Percentiles rank a stretch among this genome's conserved stretches.
Evolutionary conservation across 495 filamentous ascomycete genomes (phyloP).

Genomic region (Zalerion maritima): DNA sequence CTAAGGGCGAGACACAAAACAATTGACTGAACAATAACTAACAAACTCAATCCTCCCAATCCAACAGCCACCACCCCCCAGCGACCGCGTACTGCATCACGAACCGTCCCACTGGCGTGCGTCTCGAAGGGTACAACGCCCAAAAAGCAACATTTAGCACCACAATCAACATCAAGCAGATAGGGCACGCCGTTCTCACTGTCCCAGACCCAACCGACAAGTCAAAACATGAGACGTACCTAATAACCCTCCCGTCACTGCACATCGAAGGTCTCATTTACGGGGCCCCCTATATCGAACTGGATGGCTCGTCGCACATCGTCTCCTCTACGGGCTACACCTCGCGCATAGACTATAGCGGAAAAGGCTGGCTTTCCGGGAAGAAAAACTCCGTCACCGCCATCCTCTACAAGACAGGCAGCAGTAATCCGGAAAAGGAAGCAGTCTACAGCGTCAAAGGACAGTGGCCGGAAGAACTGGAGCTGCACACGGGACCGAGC

Average conservation of each 20-base stretch:
- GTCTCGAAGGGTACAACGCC: constrained; percentile 92
- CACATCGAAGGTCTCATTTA: constrained; percentile 92
- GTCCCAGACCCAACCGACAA: constrained; percentile 39
- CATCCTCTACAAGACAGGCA: constrained; percentile 54
- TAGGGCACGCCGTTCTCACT: constrained; percentile 81
- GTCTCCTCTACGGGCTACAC: constrained; percentile 73
- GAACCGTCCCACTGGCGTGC: constrained; percentile 70
- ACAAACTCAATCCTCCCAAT: too few species aligned
- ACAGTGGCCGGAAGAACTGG: constrained; percentile 80
- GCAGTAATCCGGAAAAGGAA: constrained; percentile 72
- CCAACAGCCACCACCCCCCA: constrained; percentile 79
- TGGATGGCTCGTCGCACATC: constrained; percentile 72
- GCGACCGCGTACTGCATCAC: constrained; percentile 87
- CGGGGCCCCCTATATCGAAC: constrained; percentile 79
- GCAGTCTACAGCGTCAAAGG: constrained; percentile 75
- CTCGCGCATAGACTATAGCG: constrained; percentile 84
- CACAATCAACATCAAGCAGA: constrained; percentile 90
- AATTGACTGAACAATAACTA: too few species aligned
- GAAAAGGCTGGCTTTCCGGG: constrained; percentile 84
- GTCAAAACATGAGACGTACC: constrained; percentile 51
- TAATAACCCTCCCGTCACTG: constrained; percentile 84
- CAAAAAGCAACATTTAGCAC: constrained; percentile 89
- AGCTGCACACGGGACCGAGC: constrained; percentile 53
- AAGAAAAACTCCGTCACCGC: constrained; percentile 91
- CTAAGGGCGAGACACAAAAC: too few species aligned